These are phyloP conservation scores for Pichia heedii DNA, from an alignment of 805 yeast genomes.

Conservation along the genomic window DNA sequence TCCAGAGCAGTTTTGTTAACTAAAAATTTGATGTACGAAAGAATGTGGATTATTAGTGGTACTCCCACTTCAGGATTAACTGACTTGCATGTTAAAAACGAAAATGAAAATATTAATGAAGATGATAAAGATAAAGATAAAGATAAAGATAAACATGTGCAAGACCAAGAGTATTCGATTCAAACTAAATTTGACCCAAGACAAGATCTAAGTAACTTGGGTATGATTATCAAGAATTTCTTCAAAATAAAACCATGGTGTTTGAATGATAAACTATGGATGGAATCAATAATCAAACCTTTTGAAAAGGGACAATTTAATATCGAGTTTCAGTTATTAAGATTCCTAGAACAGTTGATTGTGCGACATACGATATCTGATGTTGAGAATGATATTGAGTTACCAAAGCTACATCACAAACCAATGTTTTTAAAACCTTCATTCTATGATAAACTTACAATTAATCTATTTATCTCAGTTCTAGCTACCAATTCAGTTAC, in stretches of 20 bases:
- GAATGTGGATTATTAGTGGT: slow-evolving; percentile 70
- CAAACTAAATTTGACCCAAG: slow-evolving; percentile 41
- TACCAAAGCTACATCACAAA: slow-evolving; percentile 52
- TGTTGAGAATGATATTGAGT: slow-evolving; percentile 43
- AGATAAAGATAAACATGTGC: too few species aligned
- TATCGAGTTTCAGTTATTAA: slow-evolving; percentile 32
- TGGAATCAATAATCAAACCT: slow-evolving; percentile 37
- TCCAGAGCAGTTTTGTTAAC: slow-evolving; percentile 45
- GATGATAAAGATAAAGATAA: too few species aligned
- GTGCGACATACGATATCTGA: slow-evolving; percentile 50
- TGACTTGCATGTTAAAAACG: slow-evolving; percentile 37
- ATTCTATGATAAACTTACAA: slow-evolving; percentile 48
- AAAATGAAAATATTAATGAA: slow-evolving; percentile 6
- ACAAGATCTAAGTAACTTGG: slow-evolving; percentile 47
- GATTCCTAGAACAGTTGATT: slow-evolving; percentile 38
- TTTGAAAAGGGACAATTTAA: slow-evolving; percentile 33
- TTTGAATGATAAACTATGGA: slow-evolving; percentile 40
- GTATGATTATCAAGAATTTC: slow-evolving; percentile 42
- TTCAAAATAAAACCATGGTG: slow-evolving; percentile 53
- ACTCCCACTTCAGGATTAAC: slow-evolving; percentile 71
- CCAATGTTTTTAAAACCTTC: slow-evolving; percentile 57
- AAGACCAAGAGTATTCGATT: slow-evolving; percentile 31
- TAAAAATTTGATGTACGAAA: slow-evolving; percentile 41
- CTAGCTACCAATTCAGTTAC: slow-evolving; percentile 67
- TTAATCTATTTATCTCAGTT: slow-evolving; percentile 58